Base-by-base conservation (phyloP, 2,329 filamentous ascomycete species). In the Cadophora sp. region DNA sequence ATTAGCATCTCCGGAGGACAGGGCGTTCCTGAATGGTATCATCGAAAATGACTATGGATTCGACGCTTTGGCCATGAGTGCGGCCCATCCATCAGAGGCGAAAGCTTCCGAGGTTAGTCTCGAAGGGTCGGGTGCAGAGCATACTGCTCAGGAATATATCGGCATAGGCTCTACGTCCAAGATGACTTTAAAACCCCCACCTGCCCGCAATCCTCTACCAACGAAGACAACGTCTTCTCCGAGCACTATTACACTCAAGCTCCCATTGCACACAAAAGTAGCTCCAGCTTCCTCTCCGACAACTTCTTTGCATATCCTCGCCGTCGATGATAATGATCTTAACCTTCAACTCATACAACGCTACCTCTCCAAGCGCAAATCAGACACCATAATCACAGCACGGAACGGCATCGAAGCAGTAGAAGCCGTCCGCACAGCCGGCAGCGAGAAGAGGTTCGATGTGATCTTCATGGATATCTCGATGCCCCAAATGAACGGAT, bases 401-500 rank as follows among this genome's bases (percentile, higher is more conserved):
- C 71, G 70, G 5, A 79, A 85, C 68, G 84, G 84, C 8, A 75
- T 80, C 7, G 79, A 85, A 74, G 84, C 84, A 1, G 78, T 86
- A 1, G 73, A 81, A 5, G 73, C 75, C 0, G 62, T 70, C 19
- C 40, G 26, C 4, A 46, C 83, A 80, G 72, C 69, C 16, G 43
- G 77, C 78, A 55, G 62, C 66, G 43, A 71, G 67, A 71, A 76
- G 16, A 63, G 72, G 0, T 81, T 80, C 51, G 79, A 80, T 34
- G 77, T 84, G 27, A 78, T 85, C 6, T 79, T 86, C 34, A 86
- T 86, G 83, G 85, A 87, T 68, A 81, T 86, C 7, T 82, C 81
- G 62, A 87, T 87, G 85, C 85, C 85, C 0, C 79, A 85, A 11
- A 83, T 87, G 78, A 81, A 87, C 68, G 83, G 83, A 0, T 75